These are phyloP conservation scores for Kodamaea lidongshanica DNA, from an alignment of 805 yeast species.

Conservation along the genomic window DNA sequence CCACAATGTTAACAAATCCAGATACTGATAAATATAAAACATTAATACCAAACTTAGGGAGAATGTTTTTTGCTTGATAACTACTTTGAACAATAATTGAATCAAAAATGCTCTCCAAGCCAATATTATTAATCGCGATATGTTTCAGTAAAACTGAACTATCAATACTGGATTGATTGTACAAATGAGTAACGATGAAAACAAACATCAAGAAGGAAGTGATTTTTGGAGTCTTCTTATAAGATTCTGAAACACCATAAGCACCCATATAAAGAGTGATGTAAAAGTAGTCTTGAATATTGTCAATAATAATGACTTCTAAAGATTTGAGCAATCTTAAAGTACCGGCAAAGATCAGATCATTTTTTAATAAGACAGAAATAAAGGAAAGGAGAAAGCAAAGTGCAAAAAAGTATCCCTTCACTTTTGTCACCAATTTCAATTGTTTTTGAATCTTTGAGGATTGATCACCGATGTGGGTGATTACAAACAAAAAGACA, in stretches of 20 bases:
- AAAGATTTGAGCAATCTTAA: conserved; percentile 2
- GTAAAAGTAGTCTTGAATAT: conserved; percentile 3
- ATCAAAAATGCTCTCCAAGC: conserved; percentile 4
- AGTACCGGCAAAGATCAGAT: neutral
- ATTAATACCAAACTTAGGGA: conserved; percentile 1
- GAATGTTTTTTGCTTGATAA: neutral
- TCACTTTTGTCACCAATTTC: neutral
- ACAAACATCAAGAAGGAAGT: neutral
- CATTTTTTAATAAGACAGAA: conserved; percentile 2
- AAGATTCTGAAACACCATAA: neutral
- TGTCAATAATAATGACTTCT: conserved; percentile 2
- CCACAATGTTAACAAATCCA: too few relatives aligned
- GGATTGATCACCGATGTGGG: neutral
- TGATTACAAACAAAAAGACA: conserved; percentile 2
- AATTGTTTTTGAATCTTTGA: neutral
- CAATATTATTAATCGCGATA: conserved; percentile 1
- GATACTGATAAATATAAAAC: neutral
- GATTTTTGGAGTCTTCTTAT: neutral
- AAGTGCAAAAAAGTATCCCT: neutral
- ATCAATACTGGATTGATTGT: conserved; percentile 5
- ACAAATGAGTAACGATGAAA: conserved; percentile 4
- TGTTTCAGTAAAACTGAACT: conserved; percentile 1
- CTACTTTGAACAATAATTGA: conserved; percentile 6
- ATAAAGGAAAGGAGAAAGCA: conserved; percentile 1
- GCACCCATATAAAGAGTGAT: conserved; percentile 5